Evolutionary conservation across 1,284 basidiomycete species (phyloP).

Genomic region (Gomphus sp.): DNA sequence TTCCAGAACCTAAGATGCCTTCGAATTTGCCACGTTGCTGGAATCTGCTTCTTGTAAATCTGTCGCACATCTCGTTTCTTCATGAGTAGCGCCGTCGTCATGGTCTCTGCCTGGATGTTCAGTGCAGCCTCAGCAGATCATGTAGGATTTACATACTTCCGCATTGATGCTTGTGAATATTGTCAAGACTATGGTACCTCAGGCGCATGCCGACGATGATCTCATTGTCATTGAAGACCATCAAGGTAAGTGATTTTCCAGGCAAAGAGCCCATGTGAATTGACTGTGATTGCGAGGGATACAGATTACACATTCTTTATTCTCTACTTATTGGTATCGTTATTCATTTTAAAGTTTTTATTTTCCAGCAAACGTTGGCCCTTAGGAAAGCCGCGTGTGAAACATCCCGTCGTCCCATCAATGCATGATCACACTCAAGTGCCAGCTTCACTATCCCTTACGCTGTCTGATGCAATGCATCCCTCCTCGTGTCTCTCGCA

Average conservation of each 20-base stretch:
- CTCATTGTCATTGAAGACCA: conserved; percentile 71
- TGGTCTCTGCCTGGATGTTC: too few species aligned
- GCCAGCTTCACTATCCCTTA: conserved; percentile 51
- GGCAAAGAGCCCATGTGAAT: too few species aligned
- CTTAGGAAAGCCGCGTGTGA: conserved; percentile 67
- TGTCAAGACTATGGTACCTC: conserved; percentile 45
- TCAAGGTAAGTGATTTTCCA: conserved; percentile 40
- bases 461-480: conserved; percentile 38
- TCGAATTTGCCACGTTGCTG: too few species aligned
- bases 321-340: background rate
- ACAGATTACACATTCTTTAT: background rate
- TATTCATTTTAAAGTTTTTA: background rate
- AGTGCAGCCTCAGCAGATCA: conserved; percentile 53
- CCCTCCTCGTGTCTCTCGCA: conserved; percentile 48
- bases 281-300: too few species aligned
- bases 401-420: conserved; percentile 47
- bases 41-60: too few species aligned
- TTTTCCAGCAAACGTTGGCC: conserved; percentile 56
- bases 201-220: conserved; percentile 52
- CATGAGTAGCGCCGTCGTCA: too few species aligned
- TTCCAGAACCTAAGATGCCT: too few species aligned
- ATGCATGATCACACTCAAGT: conserved; percentile 37
- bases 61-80: too few species aligned
- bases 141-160: conserved; percentile 61
- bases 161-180: conserved; percentile 60